Evolutionary conservation across 2,329 filamentous ascomycete genomes (phyloP).

Genomic region (Sodiomyces alkalinus): DNA sequence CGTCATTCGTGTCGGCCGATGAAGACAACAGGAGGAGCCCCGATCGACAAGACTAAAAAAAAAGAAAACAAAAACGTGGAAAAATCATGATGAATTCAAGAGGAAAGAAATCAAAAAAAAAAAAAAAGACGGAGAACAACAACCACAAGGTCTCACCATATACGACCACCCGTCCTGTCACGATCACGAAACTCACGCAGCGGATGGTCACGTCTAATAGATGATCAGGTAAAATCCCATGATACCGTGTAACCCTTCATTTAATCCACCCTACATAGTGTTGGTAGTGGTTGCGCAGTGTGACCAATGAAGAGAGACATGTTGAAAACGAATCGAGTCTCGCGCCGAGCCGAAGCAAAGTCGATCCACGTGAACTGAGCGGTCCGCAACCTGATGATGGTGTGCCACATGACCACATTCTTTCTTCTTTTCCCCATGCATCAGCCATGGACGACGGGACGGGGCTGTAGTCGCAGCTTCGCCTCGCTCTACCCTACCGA

Average conservation of each 20-base stretch:
- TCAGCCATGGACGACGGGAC: no score
- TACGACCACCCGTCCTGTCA: no score
- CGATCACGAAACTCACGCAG: no score
- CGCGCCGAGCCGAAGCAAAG: no score
- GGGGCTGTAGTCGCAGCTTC: no score
- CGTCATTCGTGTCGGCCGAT: constrained; percentile 63
- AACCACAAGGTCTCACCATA: no score
- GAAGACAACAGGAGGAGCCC: constrained; percentile 6
- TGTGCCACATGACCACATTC: constrained; percentile 1
- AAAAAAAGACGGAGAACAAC: neutral
- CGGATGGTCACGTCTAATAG: constrained; percentile 1
- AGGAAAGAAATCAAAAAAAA: neutral
- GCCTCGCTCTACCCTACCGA: no score
- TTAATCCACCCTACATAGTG: neutral
- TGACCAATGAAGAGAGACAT: constrained; percentile 1
- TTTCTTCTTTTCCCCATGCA: no score
- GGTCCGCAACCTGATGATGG: neutral
- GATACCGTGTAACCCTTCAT: neutral
- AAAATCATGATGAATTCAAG: neutral
- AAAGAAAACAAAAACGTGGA: neutral
- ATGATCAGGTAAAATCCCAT: neutral
- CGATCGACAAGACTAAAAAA: neutral
- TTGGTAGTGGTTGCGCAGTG: neutral
- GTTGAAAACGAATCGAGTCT: neutral
- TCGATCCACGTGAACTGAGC: neutral